Evolutionary conservation across 148 eudicot genomes (phyloP), one percentile per base, ranked within the genome.

Genomic region (Vaccinium corymbosum): DNA sequence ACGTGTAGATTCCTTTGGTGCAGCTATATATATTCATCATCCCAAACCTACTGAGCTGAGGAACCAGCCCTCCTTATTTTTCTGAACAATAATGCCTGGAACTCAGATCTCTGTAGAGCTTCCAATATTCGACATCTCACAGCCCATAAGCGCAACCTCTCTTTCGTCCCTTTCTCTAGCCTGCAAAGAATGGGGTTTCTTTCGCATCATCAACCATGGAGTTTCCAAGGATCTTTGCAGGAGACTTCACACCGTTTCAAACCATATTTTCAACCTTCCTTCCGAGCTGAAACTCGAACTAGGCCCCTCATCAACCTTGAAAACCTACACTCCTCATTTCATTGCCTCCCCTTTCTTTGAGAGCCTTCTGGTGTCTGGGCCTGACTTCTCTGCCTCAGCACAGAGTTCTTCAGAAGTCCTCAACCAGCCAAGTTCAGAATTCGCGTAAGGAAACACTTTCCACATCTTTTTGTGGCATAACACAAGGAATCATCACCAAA

Each of bases 331-430:
- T 70, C 97, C 95, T 72, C 94, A 86, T 51, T 94, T 94, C 81
- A 94, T 94, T 46, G 97, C 97, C 78, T 94, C 97, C 48, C 94
- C 97, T 87, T 94, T 87, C 89, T 94, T 83, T 83, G 97, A 94
- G 78, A 90, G 95, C 71, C 89, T 94, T 32, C 85, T 92, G 55
- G 89, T 94, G 78, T 88, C 89, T 6, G 97, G 97, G 19, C 95
- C 95, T 10, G 89, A 90, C 81, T 89, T 92, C 85, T 91, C 87
- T 81, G 88, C 90, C 71, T 92, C 95, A 85, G 97, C 97, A 85
- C 85, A 90, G 82, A 89, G 86, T 77, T 91, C 94, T 79, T 86
- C 87, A 0, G 82, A 84, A 74, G 86, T 78, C 75, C 88, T 91
- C 79, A 84, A 86, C 82, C 89, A 61, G 27, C 82, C 85, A 35